Evolutionary conservation across 306 rosid genomes (phyloP).

Genomic region (Fragaria vesca): DNA sequence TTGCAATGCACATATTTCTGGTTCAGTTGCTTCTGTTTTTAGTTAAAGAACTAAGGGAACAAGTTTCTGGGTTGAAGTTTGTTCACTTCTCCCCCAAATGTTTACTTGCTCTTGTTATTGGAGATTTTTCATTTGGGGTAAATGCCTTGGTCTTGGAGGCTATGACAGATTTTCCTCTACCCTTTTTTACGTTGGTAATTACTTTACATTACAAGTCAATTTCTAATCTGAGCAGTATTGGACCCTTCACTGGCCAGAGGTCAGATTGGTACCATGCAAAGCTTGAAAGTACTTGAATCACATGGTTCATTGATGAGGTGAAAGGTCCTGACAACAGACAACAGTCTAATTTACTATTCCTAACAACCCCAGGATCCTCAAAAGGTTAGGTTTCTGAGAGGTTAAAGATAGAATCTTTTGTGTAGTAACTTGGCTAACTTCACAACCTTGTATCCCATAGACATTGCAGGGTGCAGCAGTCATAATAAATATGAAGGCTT

Average conservation of each 20-base stretch:
- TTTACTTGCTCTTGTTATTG: background rate
- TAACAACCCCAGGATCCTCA: background rate
- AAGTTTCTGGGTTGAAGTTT: background rate
- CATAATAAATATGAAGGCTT: background rate
- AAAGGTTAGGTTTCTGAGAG: background rate
- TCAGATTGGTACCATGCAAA: conserved; percentile 9
- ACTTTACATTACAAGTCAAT: background rate
- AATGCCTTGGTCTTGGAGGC: background rate
- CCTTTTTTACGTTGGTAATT: background rate
- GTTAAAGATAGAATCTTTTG: background rate
- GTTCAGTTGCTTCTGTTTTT: conserved; percentile 6
- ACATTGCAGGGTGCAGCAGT: background rate
- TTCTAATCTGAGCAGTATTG: background rate
- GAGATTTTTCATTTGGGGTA: background rate
- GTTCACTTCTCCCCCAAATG: background rate
- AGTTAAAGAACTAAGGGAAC: background rate
- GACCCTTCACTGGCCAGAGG: background rate
- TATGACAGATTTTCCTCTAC: background rate
- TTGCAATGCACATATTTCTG: background rate
- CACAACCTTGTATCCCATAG: background rate
- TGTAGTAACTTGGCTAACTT: background rate
- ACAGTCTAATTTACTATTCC: background rate
- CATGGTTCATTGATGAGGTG: background rate
- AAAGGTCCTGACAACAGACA: conserved; percentile 4
- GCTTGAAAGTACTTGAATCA: conserved; percentile 2